phyloP scores from a whole-genome alignment of 2,329 filamentous ascomycete species.

The Claviceps sp. region DNA sequence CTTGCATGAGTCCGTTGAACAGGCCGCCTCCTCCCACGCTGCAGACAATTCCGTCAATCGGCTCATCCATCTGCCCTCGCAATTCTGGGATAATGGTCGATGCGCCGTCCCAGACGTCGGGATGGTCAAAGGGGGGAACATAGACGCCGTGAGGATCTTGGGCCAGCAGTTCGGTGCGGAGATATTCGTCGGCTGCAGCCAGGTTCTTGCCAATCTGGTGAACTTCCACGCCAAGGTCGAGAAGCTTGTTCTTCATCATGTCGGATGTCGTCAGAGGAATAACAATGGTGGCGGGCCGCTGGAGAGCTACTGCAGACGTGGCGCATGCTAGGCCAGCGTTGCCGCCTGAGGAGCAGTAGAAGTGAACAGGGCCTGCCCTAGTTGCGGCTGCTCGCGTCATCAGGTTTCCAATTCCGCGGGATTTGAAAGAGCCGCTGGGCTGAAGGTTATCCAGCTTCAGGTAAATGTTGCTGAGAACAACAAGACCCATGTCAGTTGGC shows the following conservation, averaged over 20 bases:
- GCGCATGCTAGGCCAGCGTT: conserved; percentile 79
- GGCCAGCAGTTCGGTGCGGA: conserved; percentile 44
- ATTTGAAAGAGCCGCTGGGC: conserved; percentile 79
- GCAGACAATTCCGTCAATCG: conserved; percentile 59
- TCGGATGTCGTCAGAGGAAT: conserved; percentile 53
- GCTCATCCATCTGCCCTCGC: conserved; percentile 25
- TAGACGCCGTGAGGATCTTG: conserved; percentile 44
- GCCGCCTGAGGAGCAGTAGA: conserved; percentile 70
- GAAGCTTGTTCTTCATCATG: conserved; percentile 59
- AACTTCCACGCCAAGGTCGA: conserved; percentile 54
- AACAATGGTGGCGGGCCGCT: conserved; percentile 59
- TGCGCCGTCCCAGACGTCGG: conserved; percentile 54
- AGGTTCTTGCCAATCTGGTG: conserved; percentile 55
- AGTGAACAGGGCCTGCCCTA: conserved; percentile 37
- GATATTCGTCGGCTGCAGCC: conserved; percentile 54
- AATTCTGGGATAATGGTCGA: conserved; percentile 43
- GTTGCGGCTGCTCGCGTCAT: conserved; percentile 32
- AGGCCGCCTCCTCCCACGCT: conserved; percentile 71
- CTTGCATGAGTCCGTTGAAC: conserved; percentile 62
- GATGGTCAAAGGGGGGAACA: conserved; percentile 57
- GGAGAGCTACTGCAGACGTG: conserved; percentile 52
- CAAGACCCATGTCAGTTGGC: not conserved
- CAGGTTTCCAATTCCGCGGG: conserved; percentile 60
- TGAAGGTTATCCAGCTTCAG: conserved; percentile 80
- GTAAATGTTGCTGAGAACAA: conserved; percentile 50